These are phyloP conservation scores for Exophiala sideris DNA, from an alignment of 2,329 filamentous ascomycete species.

Conservation along the genomic window DNA sequence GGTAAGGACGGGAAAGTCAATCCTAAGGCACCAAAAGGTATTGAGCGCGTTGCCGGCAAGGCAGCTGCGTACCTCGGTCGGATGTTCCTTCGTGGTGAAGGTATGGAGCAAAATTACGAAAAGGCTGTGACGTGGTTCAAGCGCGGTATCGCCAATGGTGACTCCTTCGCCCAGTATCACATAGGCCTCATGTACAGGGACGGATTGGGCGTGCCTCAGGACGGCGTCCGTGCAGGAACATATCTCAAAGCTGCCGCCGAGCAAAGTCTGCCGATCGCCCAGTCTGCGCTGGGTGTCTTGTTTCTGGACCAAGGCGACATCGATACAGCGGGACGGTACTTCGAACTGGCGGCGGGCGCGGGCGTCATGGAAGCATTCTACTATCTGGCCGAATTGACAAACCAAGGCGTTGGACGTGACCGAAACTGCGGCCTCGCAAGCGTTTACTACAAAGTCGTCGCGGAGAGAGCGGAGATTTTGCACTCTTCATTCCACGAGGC, in stretches of 20 bases:
- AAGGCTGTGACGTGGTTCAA: conserved; percentile 80
- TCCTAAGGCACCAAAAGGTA: conserved; percentile 64
- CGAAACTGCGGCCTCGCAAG: conserved; percentile 73
- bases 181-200: conserved; percentile 79
- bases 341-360: conserved; percentile 78
- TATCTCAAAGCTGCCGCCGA: conserved; percentile 76
- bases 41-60: conserved; percentile 76
- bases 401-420: conserved; percentile 76
- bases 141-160: conserved; percentile 69
- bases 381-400: conserved; percentile 82
- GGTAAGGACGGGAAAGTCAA: conserved; percentile 69
- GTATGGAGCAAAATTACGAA: conserved; percentile 72
- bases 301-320: conserved; percentile 87
- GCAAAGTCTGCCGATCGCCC: conserved; percentile 73
- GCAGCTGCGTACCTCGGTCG: conserved; percentile 82
- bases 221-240: conserved; percentile 69
- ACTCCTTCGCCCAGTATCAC: conserved; percentile 79
- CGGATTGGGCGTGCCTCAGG: conserved; percentile 68
- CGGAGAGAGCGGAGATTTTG: conserved; percentile 67
- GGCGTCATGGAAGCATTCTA: conserved; percentile 87
- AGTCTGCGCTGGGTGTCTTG: conserved; percentile 77
- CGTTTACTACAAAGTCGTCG: conserved; percentile 77
- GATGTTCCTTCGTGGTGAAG: conserved; percentile 87
- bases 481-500: conserved; percentile 79
- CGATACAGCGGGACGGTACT: conserved; percentile 75